Evolutionary conservation across 352 stramenopile genomes (phyloP), one percentile per base, ranked within the genome.

Genomic region (Globisporangium viniferum): DNA sequence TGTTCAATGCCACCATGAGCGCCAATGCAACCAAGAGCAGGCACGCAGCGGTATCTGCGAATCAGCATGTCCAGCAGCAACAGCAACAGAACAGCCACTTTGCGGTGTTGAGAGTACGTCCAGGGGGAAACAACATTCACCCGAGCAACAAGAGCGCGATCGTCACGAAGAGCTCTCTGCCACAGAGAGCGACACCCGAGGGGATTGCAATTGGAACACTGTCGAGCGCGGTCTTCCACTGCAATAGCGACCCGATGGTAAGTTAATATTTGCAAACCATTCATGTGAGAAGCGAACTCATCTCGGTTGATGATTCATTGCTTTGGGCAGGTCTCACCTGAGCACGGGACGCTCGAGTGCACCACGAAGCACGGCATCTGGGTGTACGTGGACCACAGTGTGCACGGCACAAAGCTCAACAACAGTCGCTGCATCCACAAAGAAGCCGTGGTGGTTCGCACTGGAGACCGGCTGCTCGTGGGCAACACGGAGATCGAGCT

Each of bases 341-440:
- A 66, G 18, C 82, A 91, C 48, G 82, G 79, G 1, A 89, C 82
- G 15, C 58, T 91, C 18, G 82, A 91, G 66, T 71, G 80, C 55
- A 91, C 82, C 0, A 5, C 58, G 2, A 58, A 74, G 31, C 66
- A 80, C 8, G 78, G 82, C 31, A 62, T 93, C 5, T 94, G 86
- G 86, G 79, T 94, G 46, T 94, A 85, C 48, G 87, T 90, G 27
- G 86, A 94, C 73, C 86, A 94, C 63, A 94, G 86, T 58, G 56
- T 61, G 2, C 33, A 65, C 5, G 86, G 86, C 44, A 88, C 81
- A 24, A 69, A 63, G 14, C 58, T 92, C 7, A 87, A 90, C 70
- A 57, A 39, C 67, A 66, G 49, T 20, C 54, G 56, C 2, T 71
- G 66, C 15, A 58, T 94, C 8, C 84, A 90, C 36, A 54, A 72